Evolutionary conservation across 306 rosid species (phyloP), one percentile per base, ranked within the genome.

Genomic region (Prunus mira): DNA sequence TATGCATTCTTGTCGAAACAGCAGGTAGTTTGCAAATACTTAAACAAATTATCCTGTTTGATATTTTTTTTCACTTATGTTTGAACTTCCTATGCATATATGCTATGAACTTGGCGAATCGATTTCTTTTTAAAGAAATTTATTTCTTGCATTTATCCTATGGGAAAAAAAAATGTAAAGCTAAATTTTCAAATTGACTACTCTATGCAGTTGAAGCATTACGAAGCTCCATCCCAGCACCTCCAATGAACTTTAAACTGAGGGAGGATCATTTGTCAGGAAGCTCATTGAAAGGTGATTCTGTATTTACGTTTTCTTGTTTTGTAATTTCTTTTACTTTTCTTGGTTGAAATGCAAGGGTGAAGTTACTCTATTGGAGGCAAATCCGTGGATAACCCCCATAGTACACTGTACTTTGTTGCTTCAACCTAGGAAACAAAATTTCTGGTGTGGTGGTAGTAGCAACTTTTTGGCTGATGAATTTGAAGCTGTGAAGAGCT

Each of bases 241-340:
- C 96, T 79, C 99, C 98, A 0, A 84, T 90, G 78, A 91, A 93
- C 87, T 96, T 96, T 80, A 93, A 72, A 81, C 86, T 87, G 72
- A 91, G 96, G 84, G 99, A 96, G 76, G 98, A 92, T 80, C 93
- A 91, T 78, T 71, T 92, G 82, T 91, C 99, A 3, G 99, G 96
- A 87, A 96, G 98, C 85, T 91, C 99, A 10, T 83, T 96, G 76
- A 96, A 91, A 93, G 99, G 99, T 93, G 72, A 81, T 69, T 70
- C 75, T 77, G 62, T 25, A 14, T 56, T 20, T 61, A 75, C 41
- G 54, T 57, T 75, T 27, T 54, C 60, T 24, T 27, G 11, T 56
- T 20, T 62, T 30, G 22, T 15, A 32, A 22, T 60, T 76, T 22
- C 19, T 69, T 56, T 17, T 13, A 25, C 49, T 25, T 66, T 76